These are phyloP conservation scores for Anthracocystis setariae DNA, from an alignment of 1,284 basidiomycete species.

Conservation along the genomic window DNA sequence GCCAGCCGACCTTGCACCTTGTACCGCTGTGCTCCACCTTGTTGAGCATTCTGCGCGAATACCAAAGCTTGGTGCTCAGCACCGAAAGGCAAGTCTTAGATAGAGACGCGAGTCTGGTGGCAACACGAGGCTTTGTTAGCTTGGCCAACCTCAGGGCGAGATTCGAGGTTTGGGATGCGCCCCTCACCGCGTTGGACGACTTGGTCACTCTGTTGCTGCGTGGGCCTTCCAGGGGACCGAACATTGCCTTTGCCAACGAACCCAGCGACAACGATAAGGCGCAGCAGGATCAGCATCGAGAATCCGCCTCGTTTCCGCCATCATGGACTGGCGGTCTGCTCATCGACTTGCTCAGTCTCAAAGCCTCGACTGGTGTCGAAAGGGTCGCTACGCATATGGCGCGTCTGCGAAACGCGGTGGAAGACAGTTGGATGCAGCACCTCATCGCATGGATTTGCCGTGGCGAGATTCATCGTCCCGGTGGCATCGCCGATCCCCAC, in stretches of 20 bases:
- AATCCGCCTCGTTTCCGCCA: constrained; percentile 15
- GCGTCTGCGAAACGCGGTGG: constrained; percentile 36
- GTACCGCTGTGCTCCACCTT: constrained; percentile 50
- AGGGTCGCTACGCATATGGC: constrained; percentile 38
- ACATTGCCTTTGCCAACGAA: constrained; percentile 24
- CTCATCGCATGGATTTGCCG: constrained; percentile 51
- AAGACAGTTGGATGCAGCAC: constrained; percentile 51
- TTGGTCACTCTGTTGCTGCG: constrained; percentile 32
- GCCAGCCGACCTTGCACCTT: constrained; percentile 44
- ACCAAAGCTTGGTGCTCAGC: constrained; percentile 39
- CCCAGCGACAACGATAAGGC: neutral
- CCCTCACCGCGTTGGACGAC: constrained; percentile 39
- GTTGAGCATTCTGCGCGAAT: constrained; percentile 37
- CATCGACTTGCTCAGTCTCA: constrained; percentile 45
- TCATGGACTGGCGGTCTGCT: constrained; percentile 53
- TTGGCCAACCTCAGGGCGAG: constrained; percentile 45
- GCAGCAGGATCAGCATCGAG: neutral
- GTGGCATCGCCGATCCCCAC: constrained; percentile 35
- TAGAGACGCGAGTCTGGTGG: constrained; percentile 37
- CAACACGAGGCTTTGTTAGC: constrained; percentile 37
- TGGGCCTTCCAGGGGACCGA: constrained; percentile 24
- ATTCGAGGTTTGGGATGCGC: constrained; percentile 49
- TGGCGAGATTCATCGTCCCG: constrained; percentile 41
- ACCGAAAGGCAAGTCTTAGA: constrained; percentile 42
- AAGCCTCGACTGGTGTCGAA: constrained; percentile 41